Evolutionary conservation across 306 rosid species (phyloP), one percentile per base, ranked within the genome.

Genomic region (Castanopsis chinensis): DNA sequence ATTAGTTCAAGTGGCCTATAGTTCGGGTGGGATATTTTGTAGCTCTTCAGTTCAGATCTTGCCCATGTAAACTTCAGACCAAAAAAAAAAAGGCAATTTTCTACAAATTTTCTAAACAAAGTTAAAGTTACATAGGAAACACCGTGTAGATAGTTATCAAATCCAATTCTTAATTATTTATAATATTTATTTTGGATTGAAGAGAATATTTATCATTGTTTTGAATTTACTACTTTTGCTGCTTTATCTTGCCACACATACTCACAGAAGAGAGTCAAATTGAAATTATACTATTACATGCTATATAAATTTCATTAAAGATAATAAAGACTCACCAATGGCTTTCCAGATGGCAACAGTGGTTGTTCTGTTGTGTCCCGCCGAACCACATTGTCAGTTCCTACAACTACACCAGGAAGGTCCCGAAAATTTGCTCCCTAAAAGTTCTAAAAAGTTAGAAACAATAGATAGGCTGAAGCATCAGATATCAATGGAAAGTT

Each of bases 361-460:
- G 74, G 80, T 10, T 67, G 77, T 23, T 86, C 82, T 20, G 71
- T 79, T 17, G 87, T 78, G 52, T 87, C 95, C 68, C 92, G 87
- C 74, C 95, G 89, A 80, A 59, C 97, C 79, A 91, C 97, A 89
- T 94, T 94, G 81, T 94, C 88, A 77, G 30, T 63, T 81, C 98
- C 97, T 30, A 94, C 99, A 81, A 91, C 45, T 65, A 94, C 74
- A 79, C 99, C 99, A 56, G 99, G 99, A 13, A 94, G 90, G 85
- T 94, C 93, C 64, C 97, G 90, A 79, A 94, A 94, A 83, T 92
- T 94, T 32, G 97, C 99, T 67, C 99, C 99, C 99, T 94, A 27
- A 76, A 82, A 76, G 74, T 59, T 23, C 55, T 69, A 19, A 21
- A 45, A 75, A 5, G 80, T 80, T 70, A 78, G 80, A 70, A 69